Evolutionary conservation across 441 rosid species (phyloP).

Genomic region (Aleurites moluccanus): DNA sequence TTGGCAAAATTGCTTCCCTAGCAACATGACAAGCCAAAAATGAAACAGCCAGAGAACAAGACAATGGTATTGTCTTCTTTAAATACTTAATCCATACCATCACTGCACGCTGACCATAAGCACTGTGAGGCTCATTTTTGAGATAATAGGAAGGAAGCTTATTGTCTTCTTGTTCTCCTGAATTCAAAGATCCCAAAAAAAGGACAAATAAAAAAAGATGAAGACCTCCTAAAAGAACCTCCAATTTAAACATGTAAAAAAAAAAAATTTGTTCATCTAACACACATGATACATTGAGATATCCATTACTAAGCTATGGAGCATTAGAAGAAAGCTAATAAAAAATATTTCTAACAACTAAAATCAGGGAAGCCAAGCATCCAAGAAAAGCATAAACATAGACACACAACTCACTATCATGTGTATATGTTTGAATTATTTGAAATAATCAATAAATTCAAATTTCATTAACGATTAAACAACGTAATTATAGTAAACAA

Average conservation of each 20-base stretch:
- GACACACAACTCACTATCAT: background rate
- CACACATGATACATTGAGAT: background rate
- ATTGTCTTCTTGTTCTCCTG: conserved; percentile 42
- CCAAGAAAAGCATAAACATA: background rate
- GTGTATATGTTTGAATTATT: background rate
- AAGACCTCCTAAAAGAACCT: background rate
- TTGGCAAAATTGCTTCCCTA: conserved; percentile 64
- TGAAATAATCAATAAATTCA: background rate
- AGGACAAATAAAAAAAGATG: background rate
- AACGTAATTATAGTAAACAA: background rate
- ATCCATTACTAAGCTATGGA: background rate
- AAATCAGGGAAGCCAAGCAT: background rate
- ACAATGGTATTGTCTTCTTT: conserved; percentile 51
- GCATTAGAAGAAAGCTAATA: background rate
- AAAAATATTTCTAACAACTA: background rate
- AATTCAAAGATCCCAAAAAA: background rate
- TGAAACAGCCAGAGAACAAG: conserved; percentile 62
- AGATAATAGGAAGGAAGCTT: conserved; percentile 29
- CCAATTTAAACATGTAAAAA: background rate
- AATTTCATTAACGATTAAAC: background rate
- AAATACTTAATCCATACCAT: conserved; percentile 60
- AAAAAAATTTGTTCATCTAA: no score
- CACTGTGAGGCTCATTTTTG: conserved; percentile 50
- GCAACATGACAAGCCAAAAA: conserved; percentile 72
- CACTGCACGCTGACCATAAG: conserved; percentile 58